These are phyloP conservation scores for Aspergillus carlsbadensis DNA, from an alignment of 495 filamentous ascomycete species.

Conservation along the genomic window DNA sequence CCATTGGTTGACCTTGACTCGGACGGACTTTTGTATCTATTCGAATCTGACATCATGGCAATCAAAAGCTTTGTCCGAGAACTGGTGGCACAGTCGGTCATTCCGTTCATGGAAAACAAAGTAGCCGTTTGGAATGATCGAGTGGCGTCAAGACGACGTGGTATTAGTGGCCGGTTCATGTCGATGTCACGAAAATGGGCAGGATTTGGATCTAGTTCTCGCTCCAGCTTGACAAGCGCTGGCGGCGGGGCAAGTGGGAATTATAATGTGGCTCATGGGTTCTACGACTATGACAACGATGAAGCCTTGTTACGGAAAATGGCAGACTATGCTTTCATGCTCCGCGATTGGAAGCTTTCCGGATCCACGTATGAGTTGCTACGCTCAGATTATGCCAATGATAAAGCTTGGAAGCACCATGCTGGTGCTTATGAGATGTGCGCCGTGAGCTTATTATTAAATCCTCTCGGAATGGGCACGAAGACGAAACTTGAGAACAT, in stretches of 20 bases:
- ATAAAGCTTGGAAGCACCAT: slow-evolving; percentile 96
- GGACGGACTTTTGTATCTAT: slow-evolving; percentile 69
- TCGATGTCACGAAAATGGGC: slow-evolving; percentile 86
- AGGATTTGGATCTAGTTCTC: slow-evolving; percentile 66
- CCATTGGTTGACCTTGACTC: slow-evolving; percentile 62
- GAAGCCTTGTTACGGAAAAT: slow-evolving; percentile 92
- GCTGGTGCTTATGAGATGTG: slow-evolving; percentile 92
- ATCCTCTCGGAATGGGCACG: slow-evolving; percentile 64
- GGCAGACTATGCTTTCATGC: slow-evolving; percentile 93
- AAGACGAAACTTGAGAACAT: slow-evolving; percentile 76
- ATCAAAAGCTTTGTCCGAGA: slow-evolving; percentile 87
- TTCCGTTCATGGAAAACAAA: slow-evolving; percentile 92
- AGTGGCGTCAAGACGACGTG: slow-evolving; percentile 83
- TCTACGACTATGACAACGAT: slow-evolving; percentile 77
- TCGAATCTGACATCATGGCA: slow-evolving; percentile 86
- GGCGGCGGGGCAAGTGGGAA: slow-evolving; percentile 54
- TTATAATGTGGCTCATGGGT: slow-evolving; percentile 74
- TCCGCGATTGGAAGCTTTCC: slow-evolving; percentile 92
- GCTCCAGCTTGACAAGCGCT: slow-evolving; percentile 41
- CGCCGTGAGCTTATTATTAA: slow-evolving; percentile 76
- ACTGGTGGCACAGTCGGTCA: slow-evolving; percentile 86
- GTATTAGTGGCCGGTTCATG: slow-evolving; percentile 85
- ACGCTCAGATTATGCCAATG: slow-evolving; percentile 81
- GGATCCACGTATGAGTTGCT: slow-evolving; percentile 88
- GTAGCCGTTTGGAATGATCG: slow-evolving; percentile 95